phyloP scores from a whole-genome alignment of 2,329 filamentous ascomycete genomes.

The Diaporthe australafricana region DNA sequence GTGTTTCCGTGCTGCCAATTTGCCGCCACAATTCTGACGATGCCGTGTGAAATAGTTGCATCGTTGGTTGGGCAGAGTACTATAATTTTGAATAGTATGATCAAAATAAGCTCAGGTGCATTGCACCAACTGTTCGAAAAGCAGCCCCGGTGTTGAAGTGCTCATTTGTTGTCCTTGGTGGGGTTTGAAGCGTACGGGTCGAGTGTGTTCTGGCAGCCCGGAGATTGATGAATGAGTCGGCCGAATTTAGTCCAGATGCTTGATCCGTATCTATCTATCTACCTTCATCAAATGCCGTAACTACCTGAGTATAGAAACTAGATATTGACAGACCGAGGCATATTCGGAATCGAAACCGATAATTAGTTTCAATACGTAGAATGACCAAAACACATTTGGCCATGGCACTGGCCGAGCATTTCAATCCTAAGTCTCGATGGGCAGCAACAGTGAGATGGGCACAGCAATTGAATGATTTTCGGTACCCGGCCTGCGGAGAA shows the following conservation, averaged over 20 bases:
- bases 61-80: conserved; percentile 8
- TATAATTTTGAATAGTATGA: background rate
- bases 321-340: background rate
- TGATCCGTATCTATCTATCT: background rate
- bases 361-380: background rate
- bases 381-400: background rate
- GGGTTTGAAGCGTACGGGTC: background rate
- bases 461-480: background rate
- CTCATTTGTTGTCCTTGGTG: background rate
- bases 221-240: background rate
- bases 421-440: background rate
- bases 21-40: background rate
- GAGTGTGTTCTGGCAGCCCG: background rate
- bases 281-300: background rate
- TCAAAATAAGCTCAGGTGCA: background rate
- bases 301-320: background rate
- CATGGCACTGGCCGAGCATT: background rate
- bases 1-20: background rate
- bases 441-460: background rate
- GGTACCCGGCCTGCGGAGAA: background rate
- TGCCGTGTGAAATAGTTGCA: background rate
- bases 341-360: background rate
- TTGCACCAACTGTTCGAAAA: background rate
- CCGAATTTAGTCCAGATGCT: background rate
- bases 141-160: background rate